These are phyloP conservation scores for Phialocephala subalpina DNA, from an alignment of 2,329 filamentous ascomycete species.

Conservation along the genomic window DNA sequence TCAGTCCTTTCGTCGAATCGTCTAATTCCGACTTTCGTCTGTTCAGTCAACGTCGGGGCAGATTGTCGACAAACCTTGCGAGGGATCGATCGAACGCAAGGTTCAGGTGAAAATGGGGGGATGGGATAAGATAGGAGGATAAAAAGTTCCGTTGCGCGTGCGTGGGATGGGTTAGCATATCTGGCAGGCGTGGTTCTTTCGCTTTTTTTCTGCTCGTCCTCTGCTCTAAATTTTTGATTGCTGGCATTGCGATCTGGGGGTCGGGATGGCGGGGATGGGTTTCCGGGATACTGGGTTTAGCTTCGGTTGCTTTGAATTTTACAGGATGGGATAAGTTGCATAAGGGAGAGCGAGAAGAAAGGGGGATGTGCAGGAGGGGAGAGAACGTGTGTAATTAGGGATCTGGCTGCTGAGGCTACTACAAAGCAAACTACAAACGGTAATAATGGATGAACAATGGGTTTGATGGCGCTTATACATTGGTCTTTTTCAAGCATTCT, in stretches of 20 bases:
- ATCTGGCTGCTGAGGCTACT: background rate
- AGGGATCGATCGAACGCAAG: background rate
- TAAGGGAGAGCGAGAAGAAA: background rate
- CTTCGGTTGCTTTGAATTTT: background rate
- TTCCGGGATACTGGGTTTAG: background rate
- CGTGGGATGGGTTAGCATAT: slow-evolving; percentile 20
- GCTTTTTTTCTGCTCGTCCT: slow-evolving; percentile 3
- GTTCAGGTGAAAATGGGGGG: background rate
- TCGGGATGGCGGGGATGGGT: slow-evolving; percentile 9
- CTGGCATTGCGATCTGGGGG: slow-evolving; percentile 21
- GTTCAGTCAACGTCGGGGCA: background rate
- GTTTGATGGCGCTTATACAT: slow-evolving; percentile 1
- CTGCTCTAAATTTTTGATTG: background rate
- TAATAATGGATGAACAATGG: slow-evolving; percentile 16
- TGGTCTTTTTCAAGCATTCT: no score
- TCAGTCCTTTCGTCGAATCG: background rate
- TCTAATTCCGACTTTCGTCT: slow-evolving; percentile 2
- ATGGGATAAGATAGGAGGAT: slow-evolving; percentile 4
- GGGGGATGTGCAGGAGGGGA: background rate
- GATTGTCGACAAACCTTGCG: background rate
- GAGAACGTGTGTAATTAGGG: slow-evolving; percentile 16
- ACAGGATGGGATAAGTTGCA: background rate
- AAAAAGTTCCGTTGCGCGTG: slow-evolving; percentile 3
- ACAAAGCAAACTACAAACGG: slow-evolving; percentile 3
- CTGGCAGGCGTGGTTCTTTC: slow-evolving; percentile 28